Evolutionary conservation across 495 filamentous ascomycete species (phyloP), one percentile per base, ranked within the genome.

Genomic region (Penicillium arizonense): DNA sequence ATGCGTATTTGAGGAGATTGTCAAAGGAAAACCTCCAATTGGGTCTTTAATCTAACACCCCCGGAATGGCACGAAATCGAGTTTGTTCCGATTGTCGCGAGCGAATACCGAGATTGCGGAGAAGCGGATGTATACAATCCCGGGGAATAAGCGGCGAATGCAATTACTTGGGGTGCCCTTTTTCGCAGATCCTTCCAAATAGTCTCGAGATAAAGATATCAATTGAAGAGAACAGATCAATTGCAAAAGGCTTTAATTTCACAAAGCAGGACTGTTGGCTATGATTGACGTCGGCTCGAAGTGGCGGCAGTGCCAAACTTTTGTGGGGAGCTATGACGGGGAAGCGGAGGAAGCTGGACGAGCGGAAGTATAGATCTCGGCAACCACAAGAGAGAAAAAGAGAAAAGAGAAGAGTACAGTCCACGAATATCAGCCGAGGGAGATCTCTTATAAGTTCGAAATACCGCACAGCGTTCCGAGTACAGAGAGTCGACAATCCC

Each of bases 291-390:
- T 30, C 28, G 24, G 64, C 57, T 45, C 55, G 51, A 41, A 66
- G 64, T 68, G 64, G 68, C 69, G 69, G 65, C 39, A 16, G 56
- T 67, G 53, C 55, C 44, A 62, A 55, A 52, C 43, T 41, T 63
- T 67, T 63, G 60, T 68, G 63, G 59, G 64, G 52, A 61, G 56
- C 46, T 55, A 62, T 63, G 65, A 72, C 72, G 72, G 71, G 66
- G 70, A 63, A 70, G 69, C 68, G 73, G 71, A 73, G 66, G 63
- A 41, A 59, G 62, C 59, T 76, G 73, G 73, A 72, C 73, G 71
- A 76, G 64, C 73, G 73, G 73, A 76, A 70, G 65, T 47, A 38
- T 50, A 42, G 60, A 43, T 28, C 51, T 44, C 30, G 7, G 34
- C 20, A 41, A 45, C 6, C 1, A 38, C 5, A 28, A 34, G 26